Conservation (phyloP, 2,329 filamentous ascomycete species). For the Neocatenulostroma microsporum region DNA sequence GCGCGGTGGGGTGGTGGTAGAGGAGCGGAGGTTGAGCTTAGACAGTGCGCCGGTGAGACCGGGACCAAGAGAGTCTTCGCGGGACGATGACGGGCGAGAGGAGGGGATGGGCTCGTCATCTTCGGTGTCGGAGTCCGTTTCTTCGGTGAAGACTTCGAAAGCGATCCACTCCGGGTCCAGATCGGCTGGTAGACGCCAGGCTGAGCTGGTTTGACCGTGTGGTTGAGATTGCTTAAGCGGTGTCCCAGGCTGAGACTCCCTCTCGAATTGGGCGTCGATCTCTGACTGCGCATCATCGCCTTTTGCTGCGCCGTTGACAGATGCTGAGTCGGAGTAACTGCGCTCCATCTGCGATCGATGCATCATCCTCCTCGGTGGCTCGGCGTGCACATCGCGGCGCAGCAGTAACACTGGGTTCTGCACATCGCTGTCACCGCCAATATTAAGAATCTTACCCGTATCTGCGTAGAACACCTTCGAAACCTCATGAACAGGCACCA, state of each 20-base stretch:
- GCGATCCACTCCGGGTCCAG: slow-evolving; percentile 88
- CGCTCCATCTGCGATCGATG: slow-evolving; percentile 25
- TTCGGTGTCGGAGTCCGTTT: slow-evolving; percentile 43
- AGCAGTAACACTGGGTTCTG: slow-evolving; percentile 68
- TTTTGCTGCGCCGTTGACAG: slow-evolving; percentile 9
- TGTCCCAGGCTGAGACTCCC: slow-evolving; percentile 30
- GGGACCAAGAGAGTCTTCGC: slow-evolving; percentile 33
- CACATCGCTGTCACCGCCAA: slow-evolving; percentile 59
- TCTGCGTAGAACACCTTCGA: slow-evolving; percentile 92
- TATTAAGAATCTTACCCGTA: slow-evolving; percentile 81
- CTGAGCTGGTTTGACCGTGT: slow-evolving; percentile 15
- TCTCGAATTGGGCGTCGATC: slow-evolving; percentile 38
- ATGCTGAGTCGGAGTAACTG: slow-evolving; percentile 5
- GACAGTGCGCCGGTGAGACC: slow-evolving; percentile 37
- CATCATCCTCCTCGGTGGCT: slow-evolving; percentile 54
- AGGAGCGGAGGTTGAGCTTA: slow-evolving; percentile 36
- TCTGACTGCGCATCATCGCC: slow-evolving; percentile 36
- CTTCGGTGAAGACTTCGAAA: slow-evolving; percentile 71
- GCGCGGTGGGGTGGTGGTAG: slow-evolving; percentile 6
- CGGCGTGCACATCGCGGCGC: slow-evolving; percentile 61
- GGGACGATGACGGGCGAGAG: slow-evolving; percentile 11
- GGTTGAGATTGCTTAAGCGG: slow-evolving; percentile 6
- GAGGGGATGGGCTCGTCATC: slow-evolving; percentile 30
- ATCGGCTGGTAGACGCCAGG: slow-evolving; percentile 60
- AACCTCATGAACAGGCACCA: slow-evolving; percentile 63